Evolutionary conservation across 768 basidiomycete species (phyloP).

Genomic region (Tremella mesenterica): DNA sequence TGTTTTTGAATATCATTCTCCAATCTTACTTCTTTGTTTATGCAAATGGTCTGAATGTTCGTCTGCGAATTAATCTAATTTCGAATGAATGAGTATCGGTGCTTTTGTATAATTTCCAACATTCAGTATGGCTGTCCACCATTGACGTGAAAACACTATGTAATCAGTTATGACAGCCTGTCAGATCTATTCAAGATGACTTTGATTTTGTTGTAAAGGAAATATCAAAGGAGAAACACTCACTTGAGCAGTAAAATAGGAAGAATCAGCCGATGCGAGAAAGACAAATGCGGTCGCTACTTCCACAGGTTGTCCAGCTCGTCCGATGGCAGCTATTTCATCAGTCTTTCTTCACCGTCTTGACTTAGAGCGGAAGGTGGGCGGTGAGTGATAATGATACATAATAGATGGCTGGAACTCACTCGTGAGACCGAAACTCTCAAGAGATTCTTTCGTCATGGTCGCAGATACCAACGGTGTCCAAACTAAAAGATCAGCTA

Average conservation of each 20-base stretch:
- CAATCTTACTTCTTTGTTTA: too few species aligned
- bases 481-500: too few species aligned
- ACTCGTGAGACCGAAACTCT: slow-evolving; percentile 39
- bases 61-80: too few species aligned
- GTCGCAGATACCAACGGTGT: slow-evolving; percentile 49
- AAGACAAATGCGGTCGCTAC: slow-evolving; percentile 51
- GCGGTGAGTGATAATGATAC: too few species aligned
- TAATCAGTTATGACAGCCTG: too few species aligned
- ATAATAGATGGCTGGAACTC: slow-evolving; percentile 2
- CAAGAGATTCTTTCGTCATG: slow-evolving; percentile 42
- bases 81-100: too few species aligned
- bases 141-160: slow-evolving; percentile 42
- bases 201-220: too few species aligned
- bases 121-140: slow-evolving; percentile 38
- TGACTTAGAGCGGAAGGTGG: background rate
- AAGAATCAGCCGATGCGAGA: slow-evolving; percentile 50
- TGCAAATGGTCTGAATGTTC: too few species aligned
- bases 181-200: too few species aligned
- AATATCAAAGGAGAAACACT: background rate
- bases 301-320: slow-evolving; percentile 53
- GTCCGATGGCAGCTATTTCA: slow-evolving; percentile 46
- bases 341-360: background rate
- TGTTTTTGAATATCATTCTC: too few species aligned
- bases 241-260: slow-evolving; percentile 47
- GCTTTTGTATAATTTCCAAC: too few species aligned